These are phyloP conservation scores for Ambrosia trifida DNA, from an alignment of 129 eudicot genomes.

Conservation along the genomic window DNA sequence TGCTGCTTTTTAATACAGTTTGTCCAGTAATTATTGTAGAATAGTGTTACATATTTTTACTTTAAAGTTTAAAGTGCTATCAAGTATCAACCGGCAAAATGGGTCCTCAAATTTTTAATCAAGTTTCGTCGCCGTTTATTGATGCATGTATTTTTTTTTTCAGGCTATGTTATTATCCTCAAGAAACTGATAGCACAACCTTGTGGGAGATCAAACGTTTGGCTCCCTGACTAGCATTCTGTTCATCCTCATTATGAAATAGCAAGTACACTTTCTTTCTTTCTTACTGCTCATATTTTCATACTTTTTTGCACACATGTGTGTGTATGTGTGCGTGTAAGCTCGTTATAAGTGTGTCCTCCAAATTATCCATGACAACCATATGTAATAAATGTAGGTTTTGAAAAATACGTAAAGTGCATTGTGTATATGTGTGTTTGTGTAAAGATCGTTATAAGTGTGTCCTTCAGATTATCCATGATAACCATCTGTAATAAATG, in stretches of 20 bases:
- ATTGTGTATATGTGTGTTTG: neutral
- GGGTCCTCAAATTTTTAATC: neutral
- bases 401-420: no score
- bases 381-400: no score
- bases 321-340: no score
- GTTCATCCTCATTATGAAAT: slow-evolving; percentile 50
- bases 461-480: no score
- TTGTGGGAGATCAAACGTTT: slow-evolving; percentile 72
- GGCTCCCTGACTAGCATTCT: slow-evolving; percentile 78
- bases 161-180: slow-evolving; percentile 73
- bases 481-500: no score
- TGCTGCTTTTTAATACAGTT: neutral
- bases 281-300: neutral
- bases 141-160: slow-evolving; percentile 4
- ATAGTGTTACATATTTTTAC: neutral
- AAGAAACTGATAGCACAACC: slow-evolving; percentile 47
- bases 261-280: slow-evolving; percentile 7
- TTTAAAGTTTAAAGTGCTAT: neutral
- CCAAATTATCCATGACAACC: no score
- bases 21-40: neutral
- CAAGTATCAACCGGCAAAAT: neutral
- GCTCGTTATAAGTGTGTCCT: no score
- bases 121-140: neutral
- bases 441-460: no score
- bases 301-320: neutral